Evolutionary conservation across 2,329 filamentous ascomycete genomes (phyloP).

Genomic region (Stemphylium lycopersici): DNA sequence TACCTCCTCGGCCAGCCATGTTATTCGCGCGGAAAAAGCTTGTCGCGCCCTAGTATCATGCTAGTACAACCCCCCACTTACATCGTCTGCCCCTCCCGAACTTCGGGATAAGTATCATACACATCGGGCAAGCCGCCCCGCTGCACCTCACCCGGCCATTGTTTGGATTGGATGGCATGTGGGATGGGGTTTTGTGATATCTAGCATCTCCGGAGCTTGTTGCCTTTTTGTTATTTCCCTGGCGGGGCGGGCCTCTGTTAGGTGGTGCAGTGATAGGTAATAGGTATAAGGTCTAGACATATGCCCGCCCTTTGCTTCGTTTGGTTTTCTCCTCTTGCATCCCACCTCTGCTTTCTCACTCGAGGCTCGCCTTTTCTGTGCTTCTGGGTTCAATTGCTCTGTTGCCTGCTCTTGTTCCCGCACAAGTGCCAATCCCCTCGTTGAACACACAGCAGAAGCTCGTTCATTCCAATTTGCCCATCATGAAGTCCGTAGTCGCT

Average conservation of each 20-base stretch:
- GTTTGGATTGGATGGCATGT: conserved; percentile 17
- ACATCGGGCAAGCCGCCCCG: conserved; percentile 17
- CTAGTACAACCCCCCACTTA: conserved; percentile 28
- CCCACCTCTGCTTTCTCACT: conserved; percentile 4
- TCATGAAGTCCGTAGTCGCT: conserved; percentile 35
- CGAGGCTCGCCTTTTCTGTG: conserved; percentile 6
- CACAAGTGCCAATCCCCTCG: not conserved
- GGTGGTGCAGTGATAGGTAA: not conserved
- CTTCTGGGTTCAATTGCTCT: conserved; percentile 13
- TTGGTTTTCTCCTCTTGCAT: not conserved
- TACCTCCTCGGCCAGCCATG: not conserved
- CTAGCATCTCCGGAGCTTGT: conserved; percentile 15
- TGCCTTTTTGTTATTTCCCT: conserved; percentile 15
- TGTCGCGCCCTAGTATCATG: conserved; percentile 13
- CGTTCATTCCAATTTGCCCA: conserved; percentile 12
- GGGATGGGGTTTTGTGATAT: conserved; percentile 8
- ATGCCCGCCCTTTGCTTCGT: not conserved
- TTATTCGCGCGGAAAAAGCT: conserved; percentile 19
- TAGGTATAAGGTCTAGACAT: conserved; percentile 24
- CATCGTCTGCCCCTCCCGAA: conserved; percentile 19
- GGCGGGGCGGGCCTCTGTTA: conserved; percentile 12
- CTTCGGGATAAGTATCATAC: conserved; percentile 25
- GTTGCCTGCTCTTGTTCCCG: not conserved
- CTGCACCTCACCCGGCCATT: not conserved
- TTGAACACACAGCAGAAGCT: not conserved